Base-by-base conservation (phyloP, 257 asterid species). In the Primulina huaijiensis region DNA sequence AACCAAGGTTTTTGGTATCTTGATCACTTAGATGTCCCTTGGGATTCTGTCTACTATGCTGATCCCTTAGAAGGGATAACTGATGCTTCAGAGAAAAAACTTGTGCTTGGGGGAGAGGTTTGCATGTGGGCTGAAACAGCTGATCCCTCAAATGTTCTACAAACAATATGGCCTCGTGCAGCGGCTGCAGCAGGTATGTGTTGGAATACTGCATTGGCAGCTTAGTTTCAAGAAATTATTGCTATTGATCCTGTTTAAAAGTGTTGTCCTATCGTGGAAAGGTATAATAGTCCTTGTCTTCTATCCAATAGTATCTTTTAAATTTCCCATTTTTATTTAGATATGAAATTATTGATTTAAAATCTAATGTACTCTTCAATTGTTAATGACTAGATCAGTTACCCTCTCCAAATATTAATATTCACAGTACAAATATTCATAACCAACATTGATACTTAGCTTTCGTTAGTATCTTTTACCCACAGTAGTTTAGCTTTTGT, bases 101-200 rank as follows among this genome's bases (percentile, higher is more conserved):
- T 88, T 60, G 91, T 92, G 73, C 83, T 92, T 57, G 98, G 98
- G 60, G 98, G 97, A 53, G 97, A 92, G 85, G 98, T 87, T 64
- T 92, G 98, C 85, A 86, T 90, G 96, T 92, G 98, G 98, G 81
- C 87, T 50, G 98, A 89, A 82, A 86, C 78, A 30, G 95, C 88
- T 60, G 98, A 92, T 86, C 82, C 98, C 71, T 92, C 98, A 0
- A 74, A 89, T 69, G 86, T 90, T 75, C 94, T 83, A 57, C 95
- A 89, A 79, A 92, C 95, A 70, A 89, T 90, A 82, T 92, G 98
- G 98, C 98, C 98, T 68, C 92, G 98, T 82, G 98, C 98, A 67
- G 98, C 97, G 17, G 98, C 97, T 10, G 97, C 90, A 43, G 97
- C 98, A 80, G 98, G 98, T 14, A 31, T 30, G 16, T 9, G 43